Base-by-base conservation (phyloP, 1,284 basidiomycete genomes). In the Tilletiopsis washingtonensis region DNA sequence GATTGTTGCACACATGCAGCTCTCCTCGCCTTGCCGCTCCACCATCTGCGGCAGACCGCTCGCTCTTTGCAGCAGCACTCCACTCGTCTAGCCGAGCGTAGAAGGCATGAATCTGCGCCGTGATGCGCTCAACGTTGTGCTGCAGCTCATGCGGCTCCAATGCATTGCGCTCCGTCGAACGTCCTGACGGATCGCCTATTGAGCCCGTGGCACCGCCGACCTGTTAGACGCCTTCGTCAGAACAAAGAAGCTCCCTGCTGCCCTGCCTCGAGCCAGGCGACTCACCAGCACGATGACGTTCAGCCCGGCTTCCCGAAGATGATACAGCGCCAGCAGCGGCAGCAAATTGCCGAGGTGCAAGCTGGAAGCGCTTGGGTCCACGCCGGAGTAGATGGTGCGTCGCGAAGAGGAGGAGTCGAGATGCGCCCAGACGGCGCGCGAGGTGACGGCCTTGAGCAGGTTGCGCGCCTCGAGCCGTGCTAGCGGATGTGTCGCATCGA, bases 121-220 rank as follows among this genome's bases (percentile, higher is more conserved):
- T 80, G 46, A 99, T 83, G 6, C 78, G 78, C 1, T 65, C 55
- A 36, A 88, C 82, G 66, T 98, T 97, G 40, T 75, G 56, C 27
- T 82, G 77, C 1, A 91, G 81, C 37, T 81, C 78, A 2, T 78
- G 75, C 7, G 74, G 70, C 37, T 82, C 78, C 4, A 89, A 81
- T 1, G 83, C 78, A 48, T 83, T 81, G 15, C 94, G 82, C 73
- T 96, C 94, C 0, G 83, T 83, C 2, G 81, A 80, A 25, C 91
- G 80, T 1, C 94, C 94, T 0, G 89, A 91, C 2, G 94, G 94
- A 71, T 99, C 94, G 5, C 94, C 94, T 27, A 99, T 86, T n/a
- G 85, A 81, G 2, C 91, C 94, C 0, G 94, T 97, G 1, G 90
- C 93, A 0, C 91, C 91, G 29, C 93, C 93, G 71, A 96, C 86